Evolutionary conservation across 331 rosid species (phyloP).

Genomic region (Erythrophleum ivorense): DNA sequence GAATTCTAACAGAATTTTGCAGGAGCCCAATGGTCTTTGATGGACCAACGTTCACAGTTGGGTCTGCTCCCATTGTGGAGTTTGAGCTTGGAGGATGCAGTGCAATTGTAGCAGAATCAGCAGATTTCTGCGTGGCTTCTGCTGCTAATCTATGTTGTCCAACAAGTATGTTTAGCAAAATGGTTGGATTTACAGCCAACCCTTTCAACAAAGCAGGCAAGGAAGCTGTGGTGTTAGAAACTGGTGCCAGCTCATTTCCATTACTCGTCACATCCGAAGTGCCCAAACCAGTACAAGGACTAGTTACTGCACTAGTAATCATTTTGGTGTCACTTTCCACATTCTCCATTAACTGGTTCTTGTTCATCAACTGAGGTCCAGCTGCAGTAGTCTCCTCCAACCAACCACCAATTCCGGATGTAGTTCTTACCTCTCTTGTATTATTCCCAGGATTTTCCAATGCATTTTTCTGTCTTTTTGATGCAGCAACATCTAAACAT

Average conservation of each 20-base stretch:
- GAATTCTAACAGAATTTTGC: slow-evolving; percentile 63
- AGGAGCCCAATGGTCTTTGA: slow-evolving; percentile 51
- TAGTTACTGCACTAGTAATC: slow-evolving; percentile 33
- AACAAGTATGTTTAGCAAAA: slow-evolving; percentile 64
- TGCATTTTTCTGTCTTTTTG: slow-evolving; percentile 68
- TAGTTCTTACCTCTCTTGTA: slow-evolving; percentile 48
- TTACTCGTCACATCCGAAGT: slow-evolving; percentile 43
- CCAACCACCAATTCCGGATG: slow-evolving; percentile 73
- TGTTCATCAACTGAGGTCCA: slow-evolving; percentile 57
- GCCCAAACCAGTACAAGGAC: slow-evolving; percentile 43
- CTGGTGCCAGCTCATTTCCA: slow-evolving; percentile 55
- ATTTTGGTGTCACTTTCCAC: slow-evolving; percentile 53
- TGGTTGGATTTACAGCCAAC: slow-evolving; percentile 77
- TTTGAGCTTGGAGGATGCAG: slow-evolving; percentile 38
- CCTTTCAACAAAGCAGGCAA: slow-evolving; percentile 73
- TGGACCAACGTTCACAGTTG: slow-evolving; percentile 56
- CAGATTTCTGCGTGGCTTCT: slow-evolving; percentile 61
- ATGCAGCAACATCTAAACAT: slow-evolving; percentile 57
- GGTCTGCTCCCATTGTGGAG: slow-evolving; percentile 52
- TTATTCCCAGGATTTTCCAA: slow-evolving; percentile 49
- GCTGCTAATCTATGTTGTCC: slow-evolving; percentile 62
- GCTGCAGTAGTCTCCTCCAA: slow-evolving; percentile 55
- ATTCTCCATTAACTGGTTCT: slow-evolving; percentile 56
- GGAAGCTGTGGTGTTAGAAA: slow-evolving; percentile 46
- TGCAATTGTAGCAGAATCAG: slow-evolving; percentile 50